Base-by-base conservation (phyloP, 106 monocot species). In the Iris macrosiphon region DNA sequence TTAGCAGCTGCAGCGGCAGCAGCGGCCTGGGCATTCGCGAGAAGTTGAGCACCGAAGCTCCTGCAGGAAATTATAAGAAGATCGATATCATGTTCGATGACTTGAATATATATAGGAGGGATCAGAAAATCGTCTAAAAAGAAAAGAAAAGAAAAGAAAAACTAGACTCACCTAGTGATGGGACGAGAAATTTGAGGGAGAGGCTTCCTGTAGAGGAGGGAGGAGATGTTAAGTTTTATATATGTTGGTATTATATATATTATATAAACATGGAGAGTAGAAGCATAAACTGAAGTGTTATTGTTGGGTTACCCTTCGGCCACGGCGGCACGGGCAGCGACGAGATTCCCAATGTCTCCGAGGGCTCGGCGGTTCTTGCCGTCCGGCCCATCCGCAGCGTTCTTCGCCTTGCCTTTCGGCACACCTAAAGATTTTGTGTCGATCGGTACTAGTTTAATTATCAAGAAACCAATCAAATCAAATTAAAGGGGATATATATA, bases 31-130 rank as follows among this genome's bases (percentile, higher is more conserved):
- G 70, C 73, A 45, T 79, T 70, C 18, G 62, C 72, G 31, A 76
- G 56, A 7, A 86, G 59, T 63, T 67, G 76, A 29, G 80, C 80
- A 23, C 59, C 69, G 69, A 70, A 86, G 35, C 74, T 74, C 62
- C 75, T 74, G 30, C 3, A 31, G 5, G 8, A 14, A 45, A 19
- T n/a, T n/a, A n/a, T n/a, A n/a, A n/a, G n/a, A n/a, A n/a, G n/a
- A n/a, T n/a, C n/a, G n/a, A n/a, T n/a, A n/a, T n/a, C n/a, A n/a
- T n/a, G n/a, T n/a, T n/a, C n/a, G n/a, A 19, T 4, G 29, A 2
- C 20, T 23, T 1, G 10, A 23, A n/a, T n/a, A n/a, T n/a, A 8
- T 4, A 23, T 1, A 23, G 0, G 3, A 23, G 1, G 14, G 10
- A 19, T 7, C 25, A 12, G 26, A 48, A 25, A 3, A 6, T 0